Evolutionary conservation across 192 early-diverging fungal species (phyloP), one percentile per base, ranked within the genome.

Genomic region (Entomortierella beljakovae): DNA sequence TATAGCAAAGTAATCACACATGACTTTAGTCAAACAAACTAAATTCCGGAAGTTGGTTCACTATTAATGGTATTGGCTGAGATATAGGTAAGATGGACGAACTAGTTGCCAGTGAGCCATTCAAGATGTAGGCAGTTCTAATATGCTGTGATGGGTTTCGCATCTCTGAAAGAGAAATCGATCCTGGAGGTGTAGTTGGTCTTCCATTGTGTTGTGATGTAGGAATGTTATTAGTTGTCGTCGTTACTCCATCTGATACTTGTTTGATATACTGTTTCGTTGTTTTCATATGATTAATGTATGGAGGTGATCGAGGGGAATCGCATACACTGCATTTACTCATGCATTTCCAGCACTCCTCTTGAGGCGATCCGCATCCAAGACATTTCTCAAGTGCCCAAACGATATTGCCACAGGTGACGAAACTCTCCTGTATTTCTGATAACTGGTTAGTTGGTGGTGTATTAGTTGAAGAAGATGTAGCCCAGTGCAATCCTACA

Each of bases 321-420:
- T 53, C 35, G 33, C 83, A 85, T 0, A 57, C 28, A 2, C 20
- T 34, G 35, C 83, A 85, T 25, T 58, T 40, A 1, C 63, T 33
- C 1, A 77, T 72, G 55, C 83, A 85, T 38, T 69, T 49, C 59
- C 70, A 85, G 16, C 83, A 85, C 20, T 55, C 40, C 2, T 71
- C 67, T 43, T 82, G 79, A 11, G 60, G 73, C 51, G 66, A 49
- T 0, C 70, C 56, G 43, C 83, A 85, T 1, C 68, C 63, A 38
- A 71, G 73, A 25, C 83, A 85, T 31, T 73, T 70, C 33, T 80
- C 81, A 1, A 50, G 57, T 15, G 38, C 63, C 50, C 71, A 73
- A 2, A 85, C 62, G 48, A 85, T 82, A 18, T 75, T 71, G 38
- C 50, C 49, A 40, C 83, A 85, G 16, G 33, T 16, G 16, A 42